phyloP scores from a whole-genome alignment of 2,329 filamentous ascomycete species.

The Ophiostoma fasciatum region DNA sequence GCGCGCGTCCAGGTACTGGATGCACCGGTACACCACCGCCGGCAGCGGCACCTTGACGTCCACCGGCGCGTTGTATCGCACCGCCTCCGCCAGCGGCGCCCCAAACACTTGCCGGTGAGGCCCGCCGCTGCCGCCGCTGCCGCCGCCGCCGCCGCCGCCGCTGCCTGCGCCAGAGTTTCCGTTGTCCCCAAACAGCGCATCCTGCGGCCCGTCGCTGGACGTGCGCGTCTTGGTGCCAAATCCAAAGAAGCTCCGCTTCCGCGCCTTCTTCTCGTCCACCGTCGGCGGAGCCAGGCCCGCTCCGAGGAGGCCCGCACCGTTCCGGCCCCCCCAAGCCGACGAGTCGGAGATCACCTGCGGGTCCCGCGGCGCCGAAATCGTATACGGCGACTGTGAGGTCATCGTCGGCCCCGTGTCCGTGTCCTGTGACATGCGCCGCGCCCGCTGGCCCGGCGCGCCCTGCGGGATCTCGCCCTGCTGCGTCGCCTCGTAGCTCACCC shows the following conservation, averaged over 20 bases:
- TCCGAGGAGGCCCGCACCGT: constrained; percentile 18
- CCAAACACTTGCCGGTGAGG: constrained; percentile 66
- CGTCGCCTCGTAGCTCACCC: constrained; percentile 42
- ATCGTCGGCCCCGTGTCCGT: constrained; percentile 21
- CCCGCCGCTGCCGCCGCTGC: constrained; percentile 23
- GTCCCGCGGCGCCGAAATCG: constrained; percentile 79
- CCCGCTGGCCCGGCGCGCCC: constrained; percentile 5
- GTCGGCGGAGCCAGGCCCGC: constrained; percentile 30
- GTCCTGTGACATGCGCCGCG: constrained; percentile 13
- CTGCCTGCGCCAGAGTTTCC: no score
- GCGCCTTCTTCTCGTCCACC: constrained; percentile 59
- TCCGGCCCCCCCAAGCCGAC: constrained; percentile 53
- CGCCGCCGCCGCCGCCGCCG: constrained; percentile 23
- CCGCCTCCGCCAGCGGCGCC: constrained; percentile 70
- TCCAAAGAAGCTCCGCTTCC: constrained; percentile 69
- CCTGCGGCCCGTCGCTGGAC: constrained; percentile 39
- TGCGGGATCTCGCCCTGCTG: constrained; percentile 32
- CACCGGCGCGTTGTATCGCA: constrained; percentile 59
- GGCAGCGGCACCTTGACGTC: constrained; percentile 66
- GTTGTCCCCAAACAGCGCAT: constrained; percentile 37
- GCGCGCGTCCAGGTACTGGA: constrained; percentile 80
- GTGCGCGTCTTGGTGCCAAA: constrained; percentile 45
- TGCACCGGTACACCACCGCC: constrained; percentile 86
- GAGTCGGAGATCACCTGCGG: constrained; percentile 70
- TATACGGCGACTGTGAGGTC: constrained; percentile 27